Base-by-base conservation (phyloP, 345 rosid genomes). In the Geranium rotundifolium region DNA sequence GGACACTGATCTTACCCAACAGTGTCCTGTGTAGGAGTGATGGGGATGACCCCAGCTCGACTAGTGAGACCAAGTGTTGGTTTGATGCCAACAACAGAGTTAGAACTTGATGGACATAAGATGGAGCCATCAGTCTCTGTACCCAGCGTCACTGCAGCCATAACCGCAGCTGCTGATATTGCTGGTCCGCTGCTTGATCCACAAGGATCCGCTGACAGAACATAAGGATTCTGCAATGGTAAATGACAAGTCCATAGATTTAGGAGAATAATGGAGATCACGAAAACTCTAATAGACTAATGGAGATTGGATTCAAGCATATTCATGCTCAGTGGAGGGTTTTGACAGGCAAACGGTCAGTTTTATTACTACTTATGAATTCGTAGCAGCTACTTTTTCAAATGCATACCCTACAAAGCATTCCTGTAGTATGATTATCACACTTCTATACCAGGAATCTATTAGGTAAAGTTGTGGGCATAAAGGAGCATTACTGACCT, bases 161-260 rank as follows among this genome's bases (percentile, higher is more conserved):
- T 64, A 67, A 84, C 84, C 1, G 89, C 84, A 0, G 97, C 86
- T 27, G 88, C 88, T 0, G 89, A 80, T 50, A 91, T 86, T 29
- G 84, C 91, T 19, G 97, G 72, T 20, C 84, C 97, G 58, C 88
- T 88, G 61, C 91, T 88, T 64, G 91, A 88, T 13, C 91, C 95
- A 39, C 81, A 77, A 0, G 95, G 84, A 78, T 46, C 64, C 3
- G 78, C 91, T 2, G 85, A 74, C 30, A 80, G 66, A 41, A 75
- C 77, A 54, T 87, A 87, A 14, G 92, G 92, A 70, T 90, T 90
- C 92, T 87, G 81, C 50, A 41, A 12, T 31, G 50, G 50, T 5
- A 41, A 41, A 41, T 3, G 9, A 2, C 50, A 41, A 6, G 10
- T 41, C 14, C 50, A 41, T 9, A 41, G 10, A 41, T 41, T 41